A percentile compares a stretch with the other conserved stretches of the same genome.
Evolutionary conservation across 2,329 filamentous ascomycete species (phyloP).

Genomic region (Paraphaeosphaeria sporulosa): DNA sequence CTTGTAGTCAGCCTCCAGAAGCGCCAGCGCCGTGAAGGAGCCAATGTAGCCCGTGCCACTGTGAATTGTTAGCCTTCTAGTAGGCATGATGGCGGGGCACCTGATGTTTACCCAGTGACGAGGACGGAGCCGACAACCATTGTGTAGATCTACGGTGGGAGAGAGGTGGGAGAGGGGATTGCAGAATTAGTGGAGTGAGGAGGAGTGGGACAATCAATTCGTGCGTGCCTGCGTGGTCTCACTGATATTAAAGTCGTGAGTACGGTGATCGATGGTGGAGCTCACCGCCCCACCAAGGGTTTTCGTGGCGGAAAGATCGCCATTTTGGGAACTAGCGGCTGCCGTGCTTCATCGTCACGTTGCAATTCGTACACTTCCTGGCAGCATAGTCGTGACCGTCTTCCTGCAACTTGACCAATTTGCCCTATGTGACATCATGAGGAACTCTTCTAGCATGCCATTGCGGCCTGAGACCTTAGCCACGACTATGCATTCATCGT

Average conservation of each 20-base stretch:
- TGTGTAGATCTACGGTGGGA: constrained; percentile 21
- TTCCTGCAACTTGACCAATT: neutral
- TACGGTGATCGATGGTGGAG: constrained; percentile 18
- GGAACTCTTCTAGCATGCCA: neutral
- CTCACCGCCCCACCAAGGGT: constrained; percentile 22
- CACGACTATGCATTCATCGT: neutral
- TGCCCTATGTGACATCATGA: neutral
- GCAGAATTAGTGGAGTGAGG: neutral
- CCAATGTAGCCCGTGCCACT: constrained; percentile 99
- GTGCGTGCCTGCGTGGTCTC: constrained; percentile 19
- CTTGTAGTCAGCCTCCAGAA: constrained; percentile 93
- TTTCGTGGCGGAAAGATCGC: constrained; percentile 9
- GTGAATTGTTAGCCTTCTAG: constrained; percentile 20
- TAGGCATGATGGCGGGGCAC: constrained; percentile 35
- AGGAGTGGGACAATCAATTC: constrained; percentile 3
- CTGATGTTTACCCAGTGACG: constrained; percentile 79
- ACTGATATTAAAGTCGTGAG: constrained; percentile 29
- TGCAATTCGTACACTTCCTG: neutral
- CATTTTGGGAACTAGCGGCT: neutral
- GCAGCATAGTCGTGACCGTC: neutral
- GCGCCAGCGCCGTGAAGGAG: constrained; percentile 91
- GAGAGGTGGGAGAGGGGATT: neutral
- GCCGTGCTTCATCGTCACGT: constrained; percentile 1
- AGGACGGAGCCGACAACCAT: constrained; percentile 90
- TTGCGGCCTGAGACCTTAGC: neutral